Evolutionary conservation across 2,329 filamentous ascomycete genomes (phyloP).

Genomic region (Penicillium aurantiogriseum): DNA sequence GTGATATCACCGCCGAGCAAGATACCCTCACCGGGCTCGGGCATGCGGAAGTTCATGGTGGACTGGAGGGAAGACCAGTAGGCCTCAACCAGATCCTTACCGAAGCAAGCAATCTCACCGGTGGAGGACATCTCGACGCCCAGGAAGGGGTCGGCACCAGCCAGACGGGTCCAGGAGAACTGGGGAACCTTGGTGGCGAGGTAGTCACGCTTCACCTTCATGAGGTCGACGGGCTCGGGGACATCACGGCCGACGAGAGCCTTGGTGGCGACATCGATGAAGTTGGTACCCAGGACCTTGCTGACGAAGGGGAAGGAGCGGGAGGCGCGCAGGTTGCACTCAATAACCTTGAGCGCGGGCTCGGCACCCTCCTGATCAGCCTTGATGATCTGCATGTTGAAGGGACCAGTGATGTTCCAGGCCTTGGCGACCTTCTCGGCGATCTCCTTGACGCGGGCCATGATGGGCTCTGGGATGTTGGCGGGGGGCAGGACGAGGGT

Average conservation of each 20-base stretch:
- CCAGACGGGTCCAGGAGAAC: constrained; percentile 97
- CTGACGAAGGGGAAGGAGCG: constrained; percentile 97
- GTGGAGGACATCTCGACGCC: constrained; percentile 97
- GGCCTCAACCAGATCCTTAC: constrained; percentile 89
- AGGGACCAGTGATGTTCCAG: constrained; percentile 95
- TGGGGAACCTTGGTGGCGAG: constrained; percentile 96
- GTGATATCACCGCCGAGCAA: constrained; percentile 83
- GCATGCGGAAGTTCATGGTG: constrained; percentile 98
- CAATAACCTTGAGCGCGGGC: constrained; percentile 86
- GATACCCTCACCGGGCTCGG: constrained; percentile 90
- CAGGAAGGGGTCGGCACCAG: constrained; percentile 94
- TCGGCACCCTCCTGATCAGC: constrained; percentile 72
- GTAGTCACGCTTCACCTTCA: constrained; percentile 86
- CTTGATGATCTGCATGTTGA: constrained; percentile 99
- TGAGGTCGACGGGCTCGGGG: constrained; percentile 80
- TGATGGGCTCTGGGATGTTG: constrained; percentile 71
- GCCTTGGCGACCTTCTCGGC: constrained; percentile 94
- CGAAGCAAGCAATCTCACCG: constrained; percentile 98
- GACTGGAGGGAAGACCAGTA: constrained; percentile 97
- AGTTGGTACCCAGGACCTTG: constrained; percentile 95
- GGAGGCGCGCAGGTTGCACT: constrained; percentile 96
- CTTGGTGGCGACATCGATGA: constrained; percentile 92
- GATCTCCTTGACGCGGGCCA: constrained; percentile 90
- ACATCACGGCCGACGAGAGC: constrained; percentile 83
- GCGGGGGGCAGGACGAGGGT: constrained; percentile 88